Conservation (phyloP, 2,329 filamentous ascomycete species). For the Orbilia blumenaviensis region DNA sequence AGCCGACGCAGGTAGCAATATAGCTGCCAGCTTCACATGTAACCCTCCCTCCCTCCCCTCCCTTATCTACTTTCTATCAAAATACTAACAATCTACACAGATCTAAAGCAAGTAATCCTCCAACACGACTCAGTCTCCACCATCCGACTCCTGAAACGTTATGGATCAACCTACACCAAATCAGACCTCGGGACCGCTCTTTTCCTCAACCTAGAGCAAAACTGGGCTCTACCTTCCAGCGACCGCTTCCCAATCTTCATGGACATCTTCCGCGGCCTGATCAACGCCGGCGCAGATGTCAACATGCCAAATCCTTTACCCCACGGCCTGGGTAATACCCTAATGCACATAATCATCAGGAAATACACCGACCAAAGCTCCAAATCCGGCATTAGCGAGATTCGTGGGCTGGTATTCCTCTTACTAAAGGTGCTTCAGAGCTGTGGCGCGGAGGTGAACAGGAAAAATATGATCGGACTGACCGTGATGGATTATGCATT, state of each 20-base stretch:
- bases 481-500: slow-evolving; percentile 48
- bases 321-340: slow-evolving; percentile 24
- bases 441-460: slow-evolving; percentile 39
- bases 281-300: slow-evolving; percentile 44
- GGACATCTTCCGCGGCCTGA: slow-evolving; percentile 43
- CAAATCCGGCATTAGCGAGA: not conserved
- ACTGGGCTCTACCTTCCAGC: slow-evolving; percentile 22
- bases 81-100: not conserved
- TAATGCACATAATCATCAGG: slow-evolving; percentile 32
- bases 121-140: slow-evolving; percentile 28
- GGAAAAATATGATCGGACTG: slow-evolving; percentile 42
- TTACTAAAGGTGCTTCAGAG: slow-evolving; percentile 32
- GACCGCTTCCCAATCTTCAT: slow-evolving; percentile 30
- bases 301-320: slow-evolving; percentile 40
- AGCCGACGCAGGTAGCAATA: not conserved
- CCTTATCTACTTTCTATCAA: not conserved
- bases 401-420: slow-evolving; percentile 16
- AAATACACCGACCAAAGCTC: slow-evolving; percentile 39
- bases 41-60: not conserved
- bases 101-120: slow-evolving; percentile 42
- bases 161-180: slow-evolving; percentile 38
- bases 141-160: slow-evolving; percentile 29
- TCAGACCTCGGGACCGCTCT: slow-evolving; percentile 34
- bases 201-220: slow-evolving; percentile 34
- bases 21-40: slow-evolving; percentile 38